Conservation (phyloP, 2,329 filamentous ascomycete species). For the Aspergillus ruber region DNA sequence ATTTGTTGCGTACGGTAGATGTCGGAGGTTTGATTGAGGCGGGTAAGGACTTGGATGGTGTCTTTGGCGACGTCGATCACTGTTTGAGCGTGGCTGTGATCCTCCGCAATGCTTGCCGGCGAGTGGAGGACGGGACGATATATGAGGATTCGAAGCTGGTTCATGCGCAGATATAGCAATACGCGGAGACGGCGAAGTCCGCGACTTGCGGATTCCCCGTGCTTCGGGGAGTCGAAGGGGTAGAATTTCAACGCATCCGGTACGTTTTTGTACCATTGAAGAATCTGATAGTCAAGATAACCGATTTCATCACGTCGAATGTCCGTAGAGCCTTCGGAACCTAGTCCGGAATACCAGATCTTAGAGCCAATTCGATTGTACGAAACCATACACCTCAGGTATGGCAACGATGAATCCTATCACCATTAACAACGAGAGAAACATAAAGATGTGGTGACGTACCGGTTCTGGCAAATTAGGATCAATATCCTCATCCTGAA, state of each 20-base stretch:
- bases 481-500: constrained; percentile 83
- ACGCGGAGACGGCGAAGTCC: constrained; percentile 69
- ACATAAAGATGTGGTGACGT: constrained; percentile 16
- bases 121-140: constrained; percentile 84
- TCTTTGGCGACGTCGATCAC: constrained; percentile 61
- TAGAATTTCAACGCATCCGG: constrained; percentile 59
- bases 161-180: constrained; percentile 77
- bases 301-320: constrained; percentile 69
- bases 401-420: constrained; percentile 51
- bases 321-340: constrained; percentile 59
- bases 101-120: constrained; percentile 71
- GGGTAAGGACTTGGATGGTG: constrained; percentile 55
- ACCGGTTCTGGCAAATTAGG: constrained; percentile 72
- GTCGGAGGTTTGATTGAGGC: constrained; percentile 56
- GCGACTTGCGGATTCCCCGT: constrained; percentile 51
- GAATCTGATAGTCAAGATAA: constrained; percentile 72
- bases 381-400: constrained; percentile 74
- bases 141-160: constrained; percentile 84
- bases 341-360: constrained; percentile 75
- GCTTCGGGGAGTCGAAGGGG: constrained; percentile 46
- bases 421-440: not conserved
- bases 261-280: constrained; percentile 78
- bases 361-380: constrained; percentile 79
- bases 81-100: constrained; percentile 65
- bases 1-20: constrained; percentile 60